Evolutionary conservation across 2,329 filamentous ascomycete species (phyloP).

Genomic region (Orbilia javanica): DNA sequence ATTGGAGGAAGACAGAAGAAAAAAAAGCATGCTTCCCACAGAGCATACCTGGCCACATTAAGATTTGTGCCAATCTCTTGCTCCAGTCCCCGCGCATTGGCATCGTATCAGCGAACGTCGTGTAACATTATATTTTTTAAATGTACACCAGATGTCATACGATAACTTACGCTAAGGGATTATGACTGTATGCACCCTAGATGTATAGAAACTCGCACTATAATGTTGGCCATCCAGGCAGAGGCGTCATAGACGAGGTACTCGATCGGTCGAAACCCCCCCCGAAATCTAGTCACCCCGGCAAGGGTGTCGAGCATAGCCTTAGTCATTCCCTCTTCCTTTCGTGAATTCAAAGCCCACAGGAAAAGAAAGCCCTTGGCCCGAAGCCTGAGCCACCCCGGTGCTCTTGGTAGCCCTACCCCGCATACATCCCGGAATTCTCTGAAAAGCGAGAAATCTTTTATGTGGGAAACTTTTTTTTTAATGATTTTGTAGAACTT

Average conservation of each 20-base stretch:
- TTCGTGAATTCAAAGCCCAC: conserved; percentile 6
- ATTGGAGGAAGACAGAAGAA: neutral
- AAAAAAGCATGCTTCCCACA: neutral
- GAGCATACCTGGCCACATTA: neutral
- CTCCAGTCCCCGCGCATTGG: neutral
- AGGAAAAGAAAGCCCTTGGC: conserved; percentile 9
- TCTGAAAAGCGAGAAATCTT: neutral
- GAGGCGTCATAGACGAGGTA: conserved; percentile 15
- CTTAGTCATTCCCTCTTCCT: conserved; percentile 6
- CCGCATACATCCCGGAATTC: neutral
- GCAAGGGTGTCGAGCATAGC: conserved; percentile 28
- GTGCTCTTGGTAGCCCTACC: neutral
- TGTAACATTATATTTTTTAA: conserved; percentile 8
- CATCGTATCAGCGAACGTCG: neutral
- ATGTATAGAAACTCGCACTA: neutral
- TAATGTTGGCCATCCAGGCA: conserved; percentile 13
- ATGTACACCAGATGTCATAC: neutral
- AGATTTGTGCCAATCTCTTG: neutral
- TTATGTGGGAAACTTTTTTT: neutral
- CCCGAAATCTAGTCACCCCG: neutral
- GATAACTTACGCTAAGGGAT: neutral
- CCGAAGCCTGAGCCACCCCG: neutral
- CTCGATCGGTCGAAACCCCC: neutral
- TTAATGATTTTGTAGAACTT: neutral
- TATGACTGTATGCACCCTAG: neutral